phyloP scores from a whole-genome alignment of 148 eudicot genomes.

The Cornus kousa region DNA sequence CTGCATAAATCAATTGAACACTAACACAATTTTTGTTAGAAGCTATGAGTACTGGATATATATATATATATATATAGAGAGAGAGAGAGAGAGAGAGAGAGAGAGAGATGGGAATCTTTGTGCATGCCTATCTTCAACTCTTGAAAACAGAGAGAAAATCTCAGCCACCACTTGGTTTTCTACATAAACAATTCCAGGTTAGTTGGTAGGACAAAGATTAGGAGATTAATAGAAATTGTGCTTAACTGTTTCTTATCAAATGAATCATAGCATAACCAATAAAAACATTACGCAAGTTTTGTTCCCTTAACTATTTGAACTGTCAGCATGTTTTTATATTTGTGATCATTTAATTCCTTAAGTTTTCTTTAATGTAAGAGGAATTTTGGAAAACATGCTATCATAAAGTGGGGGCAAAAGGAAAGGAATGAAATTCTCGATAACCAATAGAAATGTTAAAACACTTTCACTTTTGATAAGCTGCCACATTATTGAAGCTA shows the following conservation, averaged over 20 bases:
- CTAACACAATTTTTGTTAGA: background rate
- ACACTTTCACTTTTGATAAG: background rate
- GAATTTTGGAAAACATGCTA: no score
- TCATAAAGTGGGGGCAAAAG: background rate
- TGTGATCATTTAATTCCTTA: background rate
- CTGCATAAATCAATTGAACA: conserved; percentile 33
- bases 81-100: background rate
- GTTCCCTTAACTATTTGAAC: no score
- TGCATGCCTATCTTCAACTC: conserved; percentile 93
- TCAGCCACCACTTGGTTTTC: conserved; percentile 99
- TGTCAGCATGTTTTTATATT: background rate
- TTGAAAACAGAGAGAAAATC: conserved; percentile 98
- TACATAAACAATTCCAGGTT: conserved; percentile 31
- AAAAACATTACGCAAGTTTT: no score
- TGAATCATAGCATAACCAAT: no score
- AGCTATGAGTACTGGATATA: background rate
- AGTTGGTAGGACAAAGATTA: background rate
- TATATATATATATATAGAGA: no score
- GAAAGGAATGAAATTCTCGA: background rate
- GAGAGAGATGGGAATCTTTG: no score
- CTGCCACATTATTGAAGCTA: background rate
- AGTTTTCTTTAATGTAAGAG: background rate
- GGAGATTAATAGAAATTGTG: background rate
- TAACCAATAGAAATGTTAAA: background rate
- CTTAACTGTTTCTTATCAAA: no score